Conservation (phyloP, 2,329 filamentous ascomycete species). For the Fusarium zealandicum region DNA sequence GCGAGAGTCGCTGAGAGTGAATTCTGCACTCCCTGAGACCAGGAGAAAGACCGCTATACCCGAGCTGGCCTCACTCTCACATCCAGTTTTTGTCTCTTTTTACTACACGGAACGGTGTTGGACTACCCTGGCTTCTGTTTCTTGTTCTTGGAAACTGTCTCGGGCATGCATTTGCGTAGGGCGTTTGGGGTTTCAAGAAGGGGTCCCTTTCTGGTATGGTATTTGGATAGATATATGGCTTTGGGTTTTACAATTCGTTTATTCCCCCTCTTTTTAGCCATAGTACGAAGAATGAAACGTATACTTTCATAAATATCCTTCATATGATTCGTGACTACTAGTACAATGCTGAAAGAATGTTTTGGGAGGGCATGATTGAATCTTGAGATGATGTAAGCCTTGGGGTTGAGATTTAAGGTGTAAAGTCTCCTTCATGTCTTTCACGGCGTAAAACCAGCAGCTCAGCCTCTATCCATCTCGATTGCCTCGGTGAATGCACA, state of each 20-base stretch:
- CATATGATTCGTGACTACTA: too few relatives aligned
- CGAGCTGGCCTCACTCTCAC: constrained; percentile 37
- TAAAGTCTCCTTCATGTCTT: too few relatives aligned
- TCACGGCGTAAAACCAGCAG: too few relatives aligned
- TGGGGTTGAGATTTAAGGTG: too few relatives aligned
- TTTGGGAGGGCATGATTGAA: too few relatives aligned
- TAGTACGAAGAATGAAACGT: constrained; percentile 35
- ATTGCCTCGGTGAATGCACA: too few relatives aligned
- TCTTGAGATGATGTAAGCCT: too few relatives aligned
- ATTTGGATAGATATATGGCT: constrained; percentile 31
- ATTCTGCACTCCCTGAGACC: constrained; percentile 9
- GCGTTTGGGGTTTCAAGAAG: constrained; percentile 40
- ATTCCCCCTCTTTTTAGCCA: constrained; percentile 22
- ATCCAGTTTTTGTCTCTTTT: constrained; percentile 7
- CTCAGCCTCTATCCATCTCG: too few relatives aligned
- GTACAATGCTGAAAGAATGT: too few relatives aligned
- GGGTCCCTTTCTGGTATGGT: constrained; percentile 17
- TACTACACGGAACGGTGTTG: constrained; percentile 21
- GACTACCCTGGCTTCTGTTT: constrained; percentile 23
- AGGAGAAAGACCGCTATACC: constrained; percentile 31
- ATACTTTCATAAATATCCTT: constrained; percentile 5
- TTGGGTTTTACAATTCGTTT: constrained; percentile 20
- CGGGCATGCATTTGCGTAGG: constrained; percentile 39
- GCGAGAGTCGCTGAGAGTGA: constrained; percentile 17
- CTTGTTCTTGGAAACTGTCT: constrained; percentile 32